phyloP scores from a whole-genome alignment of 495 filamentous ascomycete species.

The Hypoxylon intermedium region DNA sequence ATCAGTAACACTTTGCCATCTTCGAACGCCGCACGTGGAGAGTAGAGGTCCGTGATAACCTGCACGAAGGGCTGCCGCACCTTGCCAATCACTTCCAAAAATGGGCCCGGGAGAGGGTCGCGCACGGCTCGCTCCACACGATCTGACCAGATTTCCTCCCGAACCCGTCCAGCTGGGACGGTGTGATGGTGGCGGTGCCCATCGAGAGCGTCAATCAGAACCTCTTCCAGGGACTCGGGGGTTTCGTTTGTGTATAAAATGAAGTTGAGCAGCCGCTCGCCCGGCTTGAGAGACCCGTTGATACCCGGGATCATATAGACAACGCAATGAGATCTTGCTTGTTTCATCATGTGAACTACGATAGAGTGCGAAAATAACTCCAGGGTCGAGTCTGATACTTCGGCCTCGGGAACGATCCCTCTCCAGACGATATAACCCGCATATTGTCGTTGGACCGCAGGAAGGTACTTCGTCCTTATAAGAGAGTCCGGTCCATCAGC shows the following conservation, averaged over 20 bases:
- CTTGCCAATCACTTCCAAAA: conserved; percentile 42
- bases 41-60: conserved; percentile 29
- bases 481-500: conserved; percentile 36
- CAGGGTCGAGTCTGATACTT: conserved; percentile 34
- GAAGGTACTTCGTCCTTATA: conserved; percentile 27
- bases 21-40: conserved; percentile 30
- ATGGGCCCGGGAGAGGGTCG: conserved; percentile 11
- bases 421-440: conserved; percentile 57
- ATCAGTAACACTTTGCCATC: conserved; percentile 37
- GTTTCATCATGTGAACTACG: conserved; percentile 6
- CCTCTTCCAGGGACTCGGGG: conserved; percentile 38
- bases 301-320: conserved; percentile 55
- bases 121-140: conserved; percentile 4
- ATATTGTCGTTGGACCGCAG: conserved; percentile 44
- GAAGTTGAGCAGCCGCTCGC: conserved; percentile 54
- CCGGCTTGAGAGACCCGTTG: conserved; percentile 46
- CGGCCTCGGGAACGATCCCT: conserved; percentile 51
- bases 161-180: conserved; percentile 32
- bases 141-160: conserved; percentile 19
- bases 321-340: conserved; percentile 15
- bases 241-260: conserved; percentile 52
- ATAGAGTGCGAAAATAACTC: conserved; percentile 27
- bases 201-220: conserved; percentile 25
- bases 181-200: conserved; percentile 30
- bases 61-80: conserved; percentile 37